Evolutionary conservation across 805 yeast species (phyloP).

Genomic region (Torulaspora microellipsoides): DNA sequence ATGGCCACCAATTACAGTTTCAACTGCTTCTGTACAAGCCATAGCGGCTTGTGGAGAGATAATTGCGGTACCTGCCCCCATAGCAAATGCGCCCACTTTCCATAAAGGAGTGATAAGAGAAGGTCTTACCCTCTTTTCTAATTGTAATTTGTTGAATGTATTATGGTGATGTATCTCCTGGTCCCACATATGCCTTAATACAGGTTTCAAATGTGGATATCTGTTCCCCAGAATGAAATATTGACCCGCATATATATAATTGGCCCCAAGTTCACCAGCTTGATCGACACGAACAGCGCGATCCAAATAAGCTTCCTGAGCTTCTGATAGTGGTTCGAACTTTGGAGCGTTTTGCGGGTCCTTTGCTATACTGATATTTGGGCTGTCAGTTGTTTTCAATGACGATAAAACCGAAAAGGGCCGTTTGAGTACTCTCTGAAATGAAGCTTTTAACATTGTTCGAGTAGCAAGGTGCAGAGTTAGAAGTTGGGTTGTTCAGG

Average conservation of each 20-base stretch:
- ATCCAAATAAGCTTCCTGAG: slow-evolving; percentile 68
- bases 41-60: slow-evolving; percentile 94
- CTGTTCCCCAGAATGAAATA: slow-evolving; percentile 65
- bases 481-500: not conserved
- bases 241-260: slow-evolving; percentile 90
- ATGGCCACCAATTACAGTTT: slow-evolving; percentile 95
- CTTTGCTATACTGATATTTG: not conserved
- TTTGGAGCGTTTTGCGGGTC: slow-evolving; percentile 4
- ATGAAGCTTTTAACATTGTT: slow-evolving; percentile 4
- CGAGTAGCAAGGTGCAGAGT: not conserved
- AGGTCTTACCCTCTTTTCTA: slow-evolving; percentile 79
- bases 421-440: slow-evolving; percentile 2
- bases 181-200: slow-evolving; percentile 95
- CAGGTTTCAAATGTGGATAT: slow-evolving; percentile 70
- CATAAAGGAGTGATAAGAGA: slow-evolving; percentile 87
- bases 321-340: slow-evolving; percentile 36
- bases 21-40: slow-evolving; percentile 99
- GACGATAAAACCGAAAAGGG: slow-evolving; percentile 16
- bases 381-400: slow-evolving; percentile 8
- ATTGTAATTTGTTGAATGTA: slow-evolving; percentile 76
- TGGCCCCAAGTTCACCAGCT: slow-evolving; percentile 97
- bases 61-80: slow-evolving; percentile 84
- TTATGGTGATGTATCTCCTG: slow-evolving; percentile 89
- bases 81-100: slow-evolving; percentile 82
- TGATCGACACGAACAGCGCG: slow-evolving; percentile 87